These are phyloP conservation scores for Claviceps sp. DNA, from an alignment of 2,329 filamentous ascomycete genomes.

Conservation along the genomic window DNA sequence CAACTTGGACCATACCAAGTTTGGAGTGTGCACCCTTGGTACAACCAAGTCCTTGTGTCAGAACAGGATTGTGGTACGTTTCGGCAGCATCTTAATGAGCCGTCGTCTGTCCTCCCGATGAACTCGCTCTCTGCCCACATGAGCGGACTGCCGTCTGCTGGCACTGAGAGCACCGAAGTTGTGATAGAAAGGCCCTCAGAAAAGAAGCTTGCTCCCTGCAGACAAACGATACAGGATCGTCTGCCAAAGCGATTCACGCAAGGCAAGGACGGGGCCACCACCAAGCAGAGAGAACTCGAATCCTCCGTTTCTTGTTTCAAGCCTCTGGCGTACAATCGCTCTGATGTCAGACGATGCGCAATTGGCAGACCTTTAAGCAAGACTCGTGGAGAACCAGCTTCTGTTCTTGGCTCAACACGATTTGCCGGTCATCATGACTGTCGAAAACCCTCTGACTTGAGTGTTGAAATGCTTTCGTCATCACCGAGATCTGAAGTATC, in stretches of 20 bases:
- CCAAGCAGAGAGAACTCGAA: background rate
- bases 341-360: background rate
- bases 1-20: background rate
- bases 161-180: background rate
- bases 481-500: background rate
- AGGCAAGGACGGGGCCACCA: background rate
- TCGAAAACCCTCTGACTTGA: background rate
- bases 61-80: constrained; percentile 3
- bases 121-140: background rate
- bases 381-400: background rate
- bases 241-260: background rate
- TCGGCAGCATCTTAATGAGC: background rate
- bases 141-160: background rate
- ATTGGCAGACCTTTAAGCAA: background rate
- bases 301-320: background rate
- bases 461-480: background rate
- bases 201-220: background rate
- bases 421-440: background rate
- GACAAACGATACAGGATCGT: background rate
- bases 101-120: background rate
- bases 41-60: constrained; percentile 3
- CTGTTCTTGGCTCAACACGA: background rate
- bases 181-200: background rate
- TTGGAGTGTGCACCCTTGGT: constrained; percentile 3
- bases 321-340: background rate